These are phyloP conservation scores for Sporothrix phasma DNA, from an alignment of 2,329 filamentous ascomycete species.

Conservation along the genomic window DNA sequence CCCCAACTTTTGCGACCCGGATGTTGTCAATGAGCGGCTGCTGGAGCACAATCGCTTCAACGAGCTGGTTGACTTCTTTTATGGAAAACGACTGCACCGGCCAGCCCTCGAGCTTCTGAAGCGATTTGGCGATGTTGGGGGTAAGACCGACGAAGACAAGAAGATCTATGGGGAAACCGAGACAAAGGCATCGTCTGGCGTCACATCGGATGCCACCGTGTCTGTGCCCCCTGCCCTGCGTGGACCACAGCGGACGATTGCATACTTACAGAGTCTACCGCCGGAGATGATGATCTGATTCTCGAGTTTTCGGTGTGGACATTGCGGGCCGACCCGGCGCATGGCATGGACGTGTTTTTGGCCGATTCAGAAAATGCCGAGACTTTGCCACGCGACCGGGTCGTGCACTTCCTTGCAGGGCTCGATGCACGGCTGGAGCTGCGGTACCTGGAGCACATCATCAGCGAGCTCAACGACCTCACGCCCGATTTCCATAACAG, in stretches of 20 bases:
- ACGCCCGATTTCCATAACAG: constrained; percentile 81
- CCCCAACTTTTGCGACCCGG: constrained; percentile 92
- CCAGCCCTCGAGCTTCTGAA: constrained; percentile 74
- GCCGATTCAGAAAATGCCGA: constrained; percentile 94
- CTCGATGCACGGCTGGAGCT: constrained; percentile 65
- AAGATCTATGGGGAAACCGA: neutral
- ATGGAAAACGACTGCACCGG: constrained; percentile 86
- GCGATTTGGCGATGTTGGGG: constrained; percentile 60
- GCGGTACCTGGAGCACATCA: constrained; percentile 81
- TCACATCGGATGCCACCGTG: constrained; percentile 18
- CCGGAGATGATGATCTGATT: constrained; percentile 84
- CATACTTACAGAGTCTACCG: constrained; percentile 81
- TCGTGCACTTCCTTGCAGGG: constrained; percentile 61
- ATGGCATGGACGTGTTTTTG: constrained; percentile 87
- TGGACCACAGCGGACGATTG: constrained; percentile 74
- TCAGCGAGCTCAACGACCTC: constrained; percentile 73
- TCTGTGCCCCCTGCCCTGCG: constrained; percentile 43
- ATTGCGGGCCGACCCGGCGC: constrained; percentile 56
- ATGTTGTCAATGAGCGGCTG: constrained; percentile 86
- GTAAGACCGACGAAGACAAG: constrained; percentile 28
- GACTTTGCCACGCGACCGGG: constrained; percentile 65
- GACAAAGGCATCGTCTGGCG: neutral
- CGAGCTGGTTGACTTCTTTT: constrained; percentile 94
- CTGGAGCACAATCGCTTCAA: constrained; percentile 82
- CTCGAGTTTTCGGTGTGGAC: constrained; percentile 90